Conservation (phyloP, 1,139 yeast genomes). For the Candida anutae region DNA sequence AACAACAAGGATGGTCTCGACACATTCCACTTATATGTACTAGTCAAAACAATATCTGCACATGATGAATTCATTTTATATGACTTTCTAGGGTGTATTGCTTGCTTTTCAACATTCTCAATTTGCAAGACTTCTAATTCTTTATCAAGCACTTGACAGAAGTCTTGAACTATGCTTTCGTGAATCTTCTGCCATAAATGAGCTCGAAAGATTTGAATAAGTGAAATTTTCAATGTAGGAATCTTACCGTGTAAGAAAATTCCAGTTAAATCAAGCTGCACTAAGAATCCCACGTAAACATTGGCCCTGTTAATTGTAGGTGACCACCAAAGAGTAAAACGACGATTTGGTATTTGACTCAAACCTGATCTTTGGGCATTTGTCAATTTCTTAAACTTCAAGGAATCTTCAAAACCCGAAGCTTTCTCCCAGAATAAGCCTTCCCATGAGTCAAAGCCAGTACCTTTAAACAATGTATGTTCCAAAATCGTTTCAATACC, state of each 20-base stretch:
- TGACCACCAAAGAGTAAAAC: constrained; percentile 99
- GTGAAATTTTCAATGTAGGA: constrained; percentile 90
- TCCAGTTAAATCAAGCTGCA: constrained; percentile 93
- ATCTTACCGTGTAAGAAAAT: constrained; percentile 96
- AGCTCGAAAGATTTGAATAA: constrained; percentile 94
- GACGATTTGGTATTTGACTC: constrained; percentile 94
- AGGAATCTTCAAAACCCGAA: constrained; percentile 92
- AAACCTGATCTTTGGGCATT: constrained; percentile 97
- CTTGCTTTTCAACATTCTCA: constrained; percentile 81
- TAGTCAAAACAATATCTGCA: constrained; percentile 78
- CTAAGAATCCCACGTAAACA: constrained; percentile 95
- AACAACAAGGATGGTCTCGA: constrained; percentile 75
- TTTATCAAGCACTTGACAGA: constrained; percentile 86
- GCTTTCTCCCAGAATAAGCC: constrained; percentile 98
- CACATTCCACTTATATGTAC: constrained; percentile 78
- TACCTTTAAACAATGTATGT: constrained; percentile 91
- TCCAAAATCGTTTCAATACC: constrained; percentile 95
- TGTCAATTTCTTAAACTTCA: constrained; percentile 89
- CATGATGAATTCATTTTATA: constrained; percentile 95
- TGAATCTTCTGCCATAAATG: constrained; percentile 99
- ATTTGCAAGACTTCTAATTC: constrained; percentile 79
- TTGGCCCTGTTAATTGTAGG: constrained; percentile 98
- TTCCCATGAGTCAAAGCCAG: constrained; percentile 98
- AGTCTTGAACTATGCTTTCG: constrained; percentile 87
- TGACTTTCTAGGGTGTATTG: constrained; percentile 94